Evolutionary conservation across 352 stramenopile genomes (phyloP), one percentile per base, ranked within the genome.

Genomic region (Phytopythium cucurbitacearum): DNA sequence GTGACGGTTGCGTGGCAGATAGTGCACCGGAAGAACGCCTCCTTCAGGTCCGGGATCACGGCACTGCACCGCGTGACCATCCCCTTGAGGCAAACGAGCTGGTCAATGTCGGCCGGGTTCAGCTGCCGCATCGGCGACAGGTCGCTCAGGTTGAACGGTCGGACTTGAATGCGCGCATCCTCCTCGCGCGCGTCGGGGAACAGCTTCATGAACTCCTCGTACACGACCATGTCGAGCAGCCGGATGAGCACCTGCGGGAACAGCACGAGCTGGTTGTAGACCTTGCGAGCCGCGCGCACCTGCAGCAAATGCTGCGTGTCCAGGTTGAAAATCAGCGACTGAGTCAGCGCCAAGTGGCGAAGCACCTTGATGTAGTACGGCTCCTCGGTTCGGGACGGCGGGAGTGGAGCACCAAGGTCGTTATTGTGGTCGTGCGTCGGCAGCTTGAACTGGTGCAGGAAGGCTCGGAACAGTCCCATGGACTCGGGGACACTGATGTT

Each of bases 1-100:
- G 97, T 80, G 0, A 87, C 80, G 4, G 78, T 87, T 16, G 89
- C 63, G 41, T 95, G 91, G 62, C 97, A 99, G 41, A 98, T 91
- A 40, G 76, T 87, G 61, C 97, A 99, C 12, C 87, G 79, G 66
- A 99, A 99, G 67, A 98, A 97, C 4, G 95, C 97, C 43, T 98
- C 89, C 62, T 99, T 99, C 12, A 99, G 64, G 71, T 99, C 97
- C 8, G 97, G 97, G 62, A 99, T 97, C 40, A 99, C 89, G 12
- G 93, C 84, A 53, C 89, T 98, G 45, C 80, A 95, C 13, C 97
- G 89, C 28, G 98, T 98, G 51, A 99, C 94, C 97, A 99, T 99
- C 42, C 97, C 97, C 48, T 97, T 92, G 16, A 99, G 66, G 48
- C 86, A 93, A 21, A 99, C 86, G 13, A 99, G 78, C 53, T 97